Evolutionary conservation across 1,284 basidiomycete species (phyloP).

Genomic region (Neolentinus lepideus): DNA sequence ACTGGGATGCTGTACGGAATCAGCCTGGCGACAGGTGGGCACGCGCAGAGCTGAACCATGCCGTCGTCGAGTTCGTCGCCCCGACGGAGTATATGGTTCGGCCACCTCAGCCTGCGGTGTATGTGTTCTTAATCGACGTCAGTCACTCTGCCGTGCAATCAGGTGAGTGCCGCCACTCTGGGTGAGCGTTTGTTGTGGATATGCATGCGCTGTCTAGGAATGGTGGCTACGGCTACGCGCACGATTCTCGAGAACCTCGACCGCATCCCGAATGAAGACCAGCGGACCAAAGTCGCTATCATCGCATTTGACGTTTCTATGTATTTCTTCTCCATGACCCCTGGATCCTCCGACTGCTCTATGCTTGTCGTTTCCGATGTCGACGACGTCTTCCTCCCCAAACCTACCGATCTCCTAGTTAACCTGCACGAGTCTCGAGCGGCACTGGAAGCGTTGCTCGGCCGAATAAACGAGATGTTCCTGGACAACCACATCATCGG

Average conservation of each 20-base stretch:
- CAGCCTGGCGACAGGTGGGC: conserved; percentile 95
- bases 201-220: conserved; percentile 44
- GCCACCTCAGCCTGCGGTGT: conserved; percentile 95
- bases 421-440: conserved; percentile 85
- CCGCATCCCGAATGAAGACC: conserved; percentile 92
- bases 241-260: conserved; percentile 95
- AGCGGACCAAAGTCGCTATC: conserved; percentile 88
- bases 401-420: conserved; percentile 92
- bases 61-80: conserved; percentile 94
- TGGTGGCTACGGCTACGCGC: conserved; percentile 96
- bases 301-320: conserved; percentile 90
- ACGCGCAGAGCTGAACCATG: conserved; percentile 89
- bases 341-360: conserved; percentile 77
- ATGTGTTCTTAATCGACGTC: conserved; percentile 97
- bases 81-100: conserved; percentile 99
- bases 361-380: conserved; percentile 98
- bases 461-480: conserved; percentile 93
- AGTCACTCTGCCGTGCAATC: conserved; percentile 88
- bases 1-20: conserved; percentile 94
- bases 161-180: conserved; percentile 31
- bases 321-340: conserved; percentile 93
- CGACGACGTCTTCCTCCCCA: conserved; percentile 96
- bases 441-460: conserved; percentile 79
- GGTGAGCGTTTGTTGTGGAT: neutral
- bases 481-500: conserved; percentile 88